These are phyloP conservation scores for Saccharomyces jurei DNA, from an alignment of 805 yeast genomes.

Conservation along the genomic window DNA sequence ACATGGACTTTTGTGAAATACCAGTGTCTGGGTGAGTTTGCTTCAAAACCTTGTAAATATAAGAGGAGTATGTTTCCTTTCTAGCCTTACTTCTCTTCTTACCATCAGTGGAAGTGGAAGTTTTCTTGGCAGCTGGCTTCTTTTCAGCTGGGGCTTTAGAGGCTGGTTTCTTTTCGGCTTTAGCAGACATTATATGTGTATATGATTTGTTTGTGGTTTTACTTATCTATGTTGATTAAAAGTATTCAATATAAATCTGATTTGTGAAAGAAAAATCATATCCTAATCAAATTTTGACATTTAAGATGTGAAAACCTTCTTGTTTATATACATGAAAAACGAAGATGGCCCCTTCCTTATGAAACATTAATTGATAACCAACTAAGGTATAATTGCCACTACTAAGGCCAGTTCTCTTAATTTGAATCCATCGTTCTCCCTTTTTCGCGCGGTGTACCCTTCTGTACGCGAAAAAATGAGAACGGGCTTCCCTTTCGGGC, in stretches of 20 bases:
- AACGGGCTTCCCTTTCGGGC: slow-evolving; percentile 20
- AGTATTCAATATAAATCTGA: neutral
- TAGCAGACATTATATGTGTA: slow-evolving; percentile 50
- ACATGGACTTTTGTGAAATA: slow-evolving; percentile 98
- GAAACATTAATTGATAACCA: neutral
- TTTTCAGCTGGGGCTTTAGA: slow-evolving; percentile 97
- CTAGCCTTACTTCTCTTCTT: slow-evolving; percentile 93
- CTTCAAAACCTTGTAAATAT: slow-evolving; percentile 96
- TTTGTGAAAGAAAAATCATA: too few relatives aligned
- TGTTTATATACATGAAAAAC: neutral
- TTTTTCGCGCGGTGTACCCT: neutral
- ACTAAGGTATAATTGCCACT: neutral
- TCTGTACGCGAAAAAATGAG: slow-evolving; percentile 6
- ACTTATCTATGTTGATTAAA: slow-evolving; percentile 8
- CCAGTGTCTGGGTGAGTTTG: slow-evolving; percentile 99
- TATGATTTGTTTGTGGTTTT: slow-evolving; percentile 10
- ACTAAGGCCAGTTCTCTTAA: neutral
- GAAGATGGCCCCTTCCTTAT: neutral
- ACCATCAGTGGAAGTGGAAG: slow-evolving; percentile 69
- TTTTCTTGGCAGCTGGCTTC: slow-evolving; percentile 90
- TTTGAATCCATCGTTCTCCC: neutral
- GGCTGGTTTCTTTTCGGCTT: slow-evolving; percentile 49
- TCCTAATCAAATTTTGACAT: neutral
- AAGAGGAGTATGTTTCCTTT: slow-evolving; percentile 96
- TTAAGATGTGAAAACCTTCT: neutral